Evolutionary conservation across 1,139 yeast species (phyloP).

Genomic region (Oligophagozyma castellii): DNA sequence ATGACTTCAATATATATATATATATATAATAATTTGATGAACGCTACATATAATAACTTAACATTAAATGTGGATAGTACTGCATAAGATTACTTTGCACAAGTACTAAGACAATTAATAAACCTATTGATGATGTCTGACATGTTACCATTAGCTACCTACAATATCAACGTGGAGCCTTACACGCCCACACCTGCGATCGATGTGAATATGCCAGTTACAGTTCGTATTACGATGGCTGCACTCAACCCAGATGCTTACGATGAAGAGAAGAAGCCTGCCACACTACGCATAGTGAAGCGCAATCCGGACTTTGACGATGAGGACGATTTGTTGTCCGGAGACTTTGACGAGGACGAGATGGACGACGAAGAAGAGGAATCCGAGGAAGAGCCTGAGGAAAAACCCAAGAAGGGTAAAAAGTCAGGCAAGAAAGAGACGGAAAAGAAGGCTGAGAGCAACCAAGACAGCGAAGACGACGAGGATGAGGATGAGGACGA

Average conservation of each 20-base stretch:
- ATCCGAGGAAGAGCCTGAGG: slow-evolving; percentile 28
- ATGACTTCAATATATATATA: no score
- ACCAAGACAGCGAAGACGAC: slow-evolving; percentile 10
- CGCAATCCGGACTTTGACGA: slow-evolving; percentile 42
- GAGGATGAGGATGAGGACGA: slow-evolving; percentile 23
- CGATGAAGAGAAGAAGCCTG: slow-evolving; percentile 67
- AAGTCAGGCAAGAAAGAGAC: not conserved
- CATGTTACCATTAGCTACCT: slow-evolving; percentile 73
- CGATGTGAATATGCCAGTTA: slow-evolving; percentile 73
- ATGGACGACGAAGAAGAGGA: slow-evolving; percentile 36
- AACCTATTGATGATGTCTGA: slow-evolving; percentile 53
- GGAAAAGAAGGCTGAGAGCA: slow-evolving; percentile 16
- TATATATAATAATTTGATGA: no score
- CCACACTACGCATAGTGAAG: slow-evolving; percentile 82
- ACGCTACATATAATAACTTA: no score
- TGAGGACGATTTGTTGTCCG: slow-evolving; percentile 35
- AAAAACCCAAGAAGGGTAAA: slow-evolving; percentile 25
- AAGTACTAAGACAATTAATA: no score
- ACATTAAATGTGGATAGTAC: no score
- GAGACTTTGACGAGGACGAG: slow-evolving; percentile 40
- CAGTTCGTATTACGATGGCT: slow-evolving; percentile 87
- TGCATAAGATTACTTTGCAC: no score
- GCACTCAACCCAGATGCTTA: slow-evolving; percentile 86
- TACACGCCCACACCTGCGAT: slow-evolving; percentile 79
- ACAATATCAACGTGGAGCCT: slow-evolving; percentile 73